Evolutionary conservation across 768 basidiomycete species (phyloP), one percentile per base, ranked within the genome.

Genomic region (Lactarius hatsudake): DNA sequence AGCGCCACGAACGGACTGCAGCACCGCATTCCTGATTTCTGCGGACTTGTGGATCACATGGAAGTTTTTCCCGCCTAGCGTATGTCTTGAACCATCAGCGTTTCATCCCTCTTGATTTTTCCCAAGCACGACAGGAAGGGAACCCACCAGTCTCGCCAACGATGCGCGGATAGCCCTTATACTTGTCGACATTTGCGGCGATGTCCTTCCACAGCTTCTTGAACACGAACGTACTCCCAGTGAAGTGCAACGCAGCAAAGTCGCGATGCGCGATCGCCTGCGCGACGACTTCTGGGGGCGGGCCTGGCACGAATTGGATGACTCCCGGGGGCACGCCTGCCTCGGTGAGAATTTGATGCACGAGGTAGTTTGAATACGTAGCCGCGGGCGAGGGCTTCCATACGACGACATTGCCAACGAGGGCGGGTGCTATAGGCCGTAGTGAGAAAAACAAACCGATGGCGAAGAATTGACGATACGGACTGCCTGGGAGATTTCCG

Each of bases 361-460:
- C 79, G 72, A 99, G 77, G 81, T 95, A 98, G 81, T 96, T 97
- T 64, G 96, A 90, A 81, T 96, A 97, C 15, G 91, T 93, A 32
- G 97, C 95, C 26, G 88, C 89, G 10, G 97, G 97, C 0, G 96
- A 95, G 7, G 97, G 97, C 75, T 99, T 99, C 97, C 97, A 99
- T 66, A 98, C 81, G 62, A 90, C 86, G 62, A 94, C 93, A 76
- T 99, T 99, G 56, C 97, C 97, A 38, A 97, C 91, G 68, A 99
- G 81, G 1, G 94, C 96, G 42, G 97, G 97, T 34, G 86, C 94
- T 86, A 73, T 69, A 65, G 71, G 65, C 30, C 69, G 48, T 48
- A 55, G 48, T 62, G 56, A 65, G 60, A 59, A 36, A 18, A 43
- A 34, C 28, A 30, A 54, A 40, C 30, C 26, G 23, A 51, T 26